phyloP scores from a whole-genome alignment of 2,329 filamentous ascomycete species.

The Harringtonia lauricola region DNA sequence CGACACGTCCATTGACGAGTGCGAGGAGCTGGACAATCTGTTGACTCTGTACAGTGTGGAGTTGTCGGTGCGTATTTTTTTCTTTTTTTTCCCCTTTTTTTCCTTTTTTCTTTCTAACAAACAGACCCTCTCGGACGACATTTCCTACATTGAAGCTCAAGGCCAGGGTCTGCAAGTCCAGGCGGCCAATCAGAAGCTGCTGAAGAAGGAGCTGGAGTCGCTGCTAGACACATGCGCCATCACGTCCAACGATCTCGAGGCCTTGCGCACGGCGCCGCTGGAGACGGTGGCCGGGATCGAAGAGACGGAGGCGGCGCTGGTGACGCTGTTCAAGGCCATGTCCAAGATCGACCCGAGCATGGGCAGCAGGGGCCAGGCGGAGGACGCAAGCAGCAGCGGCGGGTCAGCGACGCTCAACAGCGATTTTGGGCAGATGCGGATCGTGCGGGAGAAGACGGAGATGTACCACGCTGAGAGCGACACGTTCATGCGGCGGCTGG shows the following conservation, averaged over 20 bases:
- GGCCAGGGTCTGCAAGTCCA: conserved; percentile 95
- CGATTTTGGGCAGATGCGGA: conserved; percentile 81
- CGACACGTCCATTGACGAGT: conserved; percentile 85
- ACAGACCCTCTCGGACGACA: conserved; percentile 87
- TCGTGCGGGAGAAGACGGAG: conserved; percentile 88
- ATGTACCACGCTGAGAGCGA: conserved; percentile 70
- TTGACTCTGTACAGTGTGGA: conserved; percentile 92
- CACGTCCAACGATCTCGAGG: conserved; percentile 61
- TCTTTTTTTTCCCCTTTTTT: background rate
- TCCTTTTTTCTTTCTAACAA: conserved; percentile 12
- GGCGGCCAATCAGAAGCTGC: conserved; percentile 88
- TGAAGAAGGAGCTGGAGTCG: conserved; percentile 80
- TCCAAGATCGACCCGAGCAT: conserved; percentile 82
- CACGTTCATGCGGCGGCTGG: conserved; percentile 67
- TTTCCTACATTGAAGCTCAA: conserved; percentile 94
- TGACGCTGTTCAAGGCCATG: conserved; percentile 85
- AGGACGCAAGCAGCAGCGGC: conserved; percentile 25
- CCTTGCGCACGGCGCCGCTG: conserved; percentile 62
- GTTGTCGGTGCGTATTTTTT: conserved; percentile 55
- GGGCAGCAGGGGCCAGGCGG: conserved; percentile 37
- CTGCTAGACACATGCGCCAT: conserved; percentile 90
- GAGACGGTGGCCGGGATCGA: conserved; percentile 60
- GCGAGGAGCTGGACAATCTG: conserved; percentile 90
- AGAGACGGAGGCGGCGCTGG: conserved; percentile 65
- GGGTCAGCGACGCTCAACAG: conserved; percentile 48